These are phyloP conservation scores for Crassisporium funariophilum DNA, from an alignment of 768 basidiomycete genomes.

Conservation along the genomic window DNA sequence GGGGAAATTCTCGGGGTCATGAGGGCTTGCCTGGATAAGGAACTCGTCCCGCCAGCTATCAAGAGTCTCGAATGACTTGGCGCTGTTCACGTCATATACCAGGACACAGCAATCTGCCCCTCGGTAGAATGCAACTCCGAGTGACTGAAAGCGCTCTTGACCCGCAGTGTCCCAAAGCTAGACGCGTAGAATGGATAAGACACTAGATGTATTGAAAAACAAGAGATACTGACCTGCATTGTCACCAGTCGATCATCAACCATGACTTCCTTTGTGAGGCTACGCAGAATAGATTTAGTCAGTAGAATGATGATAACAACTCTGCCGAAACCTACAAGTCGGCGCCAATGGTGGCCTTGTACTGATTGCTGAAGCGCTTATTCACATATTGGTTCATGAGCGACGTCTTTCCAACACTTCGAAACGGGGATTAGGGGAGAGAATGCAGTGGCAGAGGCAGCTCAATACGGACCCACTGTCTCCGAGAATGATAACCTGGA, in stretches of 20 bases:
- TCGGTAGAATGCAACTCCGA: constrained; percentile 98
- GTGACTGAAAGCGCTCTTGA: constrained; percentile 98
- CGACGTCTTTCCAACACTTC: constrained; percentile 97
- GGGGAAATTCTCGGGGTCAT: constrained; percentile 99
- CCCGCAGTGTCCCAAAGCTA: constrained; percentile 99
- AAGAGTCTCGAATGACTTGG: constrained; percentile 97
- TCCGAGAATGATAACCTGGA: constrained; percentile 96
- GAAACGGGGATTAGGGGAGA: constrained; percentile 16
- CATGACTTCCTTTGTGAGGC: constrained; percentile 97
- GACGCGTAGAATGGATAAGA: constrained; percentile 3
- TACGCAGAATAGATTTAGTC: constrained; percentile 34
- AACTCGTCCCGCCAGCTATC: constrained; percentile 99
- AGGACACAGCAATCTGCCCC: constrained; percentile 99
- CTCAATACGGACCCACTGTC: constrained; percentile 80
- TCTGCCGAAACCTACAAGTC: constrained; percentile 73
- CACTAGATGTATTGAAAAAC: not conserved
- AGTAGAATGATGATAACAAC: constrained; percentile 10
- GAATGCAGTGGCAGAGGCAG: constrained; percentile 7
- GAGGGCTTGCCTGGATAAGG: constrained; percentile 96
- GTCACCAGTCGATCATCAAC: constrained; percentile 98
- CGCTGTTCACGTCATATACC: constrained; percentile 98
- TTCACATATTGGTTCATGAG: constrained; percentile 99
- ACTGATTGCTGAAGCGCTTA: constrained; percentile 99
- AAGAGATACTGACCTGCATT: constrained; percentile 77
- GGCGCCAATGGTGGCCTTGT: constrained; percentile 98